Conservation (phyloP, 768 basidiomycete genomes). For the Psilocybe cyanescens region DNA sequence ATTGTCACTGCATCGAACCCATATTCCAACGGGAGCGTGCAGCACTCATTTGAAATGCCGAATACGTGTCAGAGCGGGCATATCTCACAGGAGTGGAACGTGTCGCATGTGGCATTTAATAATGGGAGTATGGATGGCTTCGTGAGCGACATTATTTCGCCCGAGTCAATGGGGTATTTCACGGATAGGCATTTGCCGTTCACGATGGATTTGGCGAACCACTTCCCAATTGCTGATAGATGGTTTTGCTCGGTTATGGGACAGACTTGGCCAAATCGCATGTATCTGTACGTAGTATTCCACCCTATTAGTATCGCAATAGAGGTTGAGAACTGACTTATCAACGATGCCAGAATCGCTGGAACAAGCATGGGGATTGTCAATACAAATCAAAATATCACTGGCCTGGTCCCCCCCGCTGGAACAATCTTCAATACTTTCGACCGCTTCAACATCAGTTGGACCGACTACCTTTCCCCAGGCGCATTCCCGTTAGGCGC, state of each 20-base stretch:
- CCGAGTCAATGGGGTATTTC: slow-evolving; percentile 1
- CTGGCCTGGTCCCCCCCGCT: not conserved
- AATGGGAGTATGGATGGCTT: slow-evolving; percentile 6
- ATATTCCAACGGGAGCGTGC: not conserved
- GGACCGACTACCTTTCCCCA: slow-evolving; percentile 1
- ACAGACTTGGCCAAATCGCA: slow-evolving; percentile 5
- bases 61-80: not conserved
- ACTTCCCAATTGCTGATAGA: slow-evolving; percentile 3
- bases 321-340: too few species aligned
- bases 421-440: not conserved
- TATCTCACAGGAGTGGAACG: not conserved
- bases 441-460: not conserved
- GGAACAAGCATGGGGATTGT: slow-evolving; percentile 3
- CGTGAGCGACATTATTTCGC: not conserved
- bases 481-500: not conserved
- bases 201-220: not conserved
- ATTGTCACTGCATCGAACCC: not conserved
- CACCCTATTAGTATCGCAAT: not conserved
- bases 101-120: not conserved
- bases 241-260: slow-evolving; percentile 3
- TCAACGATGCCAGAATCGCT: not conserved
- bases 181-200: not conserved
- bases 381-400: slow-evolving; percentile 3
- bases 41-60: slow-evolving; percentile 1
- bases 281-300: not conserved